These are phyloP conservation scores for Malassezia caprae DNA, from an alignment of 1,284 basidiomycete species.

Conservation along the genomic window DNA sequence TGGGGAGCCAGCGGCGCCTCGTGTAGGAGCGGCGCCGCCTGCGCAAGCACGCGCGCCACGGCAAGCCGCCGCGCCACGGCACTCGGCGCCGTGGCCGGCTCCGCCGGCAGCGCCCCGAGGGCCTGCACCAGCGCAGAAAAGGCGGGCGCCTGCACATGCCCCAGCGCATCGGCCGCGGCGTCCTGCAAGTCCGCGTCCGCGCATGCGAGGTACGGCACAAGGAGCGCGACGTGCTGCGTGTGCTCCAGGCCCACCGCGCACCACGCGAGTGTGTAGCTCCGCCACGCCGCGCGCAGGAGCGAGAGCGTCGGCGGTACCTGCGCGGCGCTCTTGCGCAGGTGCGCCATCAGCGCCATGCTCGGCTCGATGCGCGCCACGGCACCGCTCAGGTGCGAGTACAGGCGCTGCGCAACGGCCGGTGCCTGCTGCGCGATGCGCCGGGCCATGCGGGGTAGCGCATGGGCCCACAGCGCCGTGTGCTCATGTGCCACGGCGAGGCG, in stretches of 20 bases:
- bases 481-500: conserved; percentile 50
- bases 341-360: conserved; percentile 5
- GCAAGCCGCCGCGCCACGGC: not conserved
- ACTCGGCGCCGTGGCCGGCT: not conserved
- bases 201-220: conserved; percentile 8
- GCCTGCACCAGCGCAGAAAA: not conserved
- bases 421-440: not conserved
- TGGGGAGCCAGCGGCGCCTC: not conserved
- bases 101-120: not conserved
- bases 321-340: not conserved
- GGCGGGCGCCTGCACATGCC: not conserved
- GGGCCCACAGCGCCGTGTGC: conserved; percentile 49
- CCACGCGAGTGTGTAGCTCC: conserved; percentile 4
- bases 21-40: conserved; percentile 5
- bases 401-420: not conserved
- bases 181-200: conserved; percentile 8
- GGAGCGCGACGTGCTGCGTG: conserved; percentile 1
- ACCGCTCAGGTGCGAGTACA: not conserved
- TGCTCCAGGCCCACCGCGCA: conserved; percentile 5
- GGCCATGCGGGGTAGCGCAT: conserved; percentile 48
- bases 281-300: conserved; percentile 7
- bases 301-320: not conserved
- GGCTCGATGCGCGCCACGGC: not conserved
- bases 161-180: conserved; percentile 8
- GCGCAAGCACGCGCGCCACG: conserved; percentile 2